These are phyloP conservation scores for Ogataea nakhonphanomensis DNA, from an alignment of 805 yeast species.

Conservation along the genomic window DNA sequence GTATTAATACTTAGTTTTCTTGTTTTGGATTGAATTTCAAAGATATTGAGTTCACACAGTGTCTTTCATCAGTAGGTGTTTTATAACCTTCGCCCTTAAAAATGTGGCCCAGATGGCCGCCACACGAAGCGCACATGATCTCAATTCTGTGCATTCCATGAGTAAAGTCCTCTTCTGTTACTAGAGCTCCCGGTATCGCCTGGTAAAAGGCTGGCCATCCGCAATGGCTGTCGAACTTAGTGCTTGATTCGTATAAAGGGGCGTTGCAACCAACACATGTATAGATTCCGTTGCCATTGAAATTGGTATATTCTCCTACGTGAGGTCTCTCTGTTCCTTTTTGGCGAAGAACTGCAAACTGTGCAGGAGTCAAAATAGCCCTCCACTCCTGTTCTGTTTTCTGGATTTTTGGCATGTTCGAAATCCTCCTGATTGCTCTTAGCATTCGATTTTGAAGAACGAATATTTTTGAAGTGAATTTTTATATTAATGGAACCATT, in stretches of 20 bases:
- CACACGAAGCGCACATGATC: constrained; percentile 84
- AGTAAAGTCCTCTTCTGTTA: constrained; percentile 53
- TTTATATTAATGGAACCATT: constrained; percentile 6
- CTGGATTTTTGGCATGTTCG: constrained; percentile 11
- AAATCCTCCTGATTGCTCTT: not conserved
- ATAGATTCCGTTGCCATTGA: constrained; percentile 59
- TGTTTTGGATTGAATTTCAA: constrained; percentile 51
- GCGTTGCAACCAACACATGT: constrained; percentile 81
- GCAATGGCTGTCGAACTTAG: constrained; percentile 88
- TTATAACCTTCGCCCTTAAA: constrained; percentile 89
- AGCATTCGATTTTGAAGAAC: no score
- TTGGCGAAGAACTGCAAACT: constrained; percentile 72
- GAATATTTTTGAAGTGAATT: no score
- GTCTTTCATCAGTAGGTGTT: constrained; percentile 87
- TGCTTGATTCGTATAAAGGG: constrained; percentile 72
- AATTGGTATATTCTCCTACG: constrained; percentile 56
- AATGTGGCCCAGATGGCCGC: constrained; percentile 94
- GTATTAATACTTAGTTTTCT: not conserved
- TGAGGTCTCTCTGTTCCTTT: constrained; percentile 69
- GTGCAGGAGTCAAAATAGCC: constrained; percentile 70
- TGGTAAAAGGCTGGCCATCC: constrained; percentile 99
- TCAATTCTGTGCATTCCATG: constrained; percentile 84
- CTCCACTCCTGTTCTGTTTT: constrained; percentile 67
- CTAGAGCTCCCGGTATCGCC: constrained; percentile 78
- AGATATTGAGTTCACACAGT: constrained; percentile 87